A percentile compares a stretch with the other conserved stretches of the same genome.
phyloP scores from a whole-genome alignment of 2,329 filamentous ascomycete genomes.

The Diplodia corticola region DNA sequence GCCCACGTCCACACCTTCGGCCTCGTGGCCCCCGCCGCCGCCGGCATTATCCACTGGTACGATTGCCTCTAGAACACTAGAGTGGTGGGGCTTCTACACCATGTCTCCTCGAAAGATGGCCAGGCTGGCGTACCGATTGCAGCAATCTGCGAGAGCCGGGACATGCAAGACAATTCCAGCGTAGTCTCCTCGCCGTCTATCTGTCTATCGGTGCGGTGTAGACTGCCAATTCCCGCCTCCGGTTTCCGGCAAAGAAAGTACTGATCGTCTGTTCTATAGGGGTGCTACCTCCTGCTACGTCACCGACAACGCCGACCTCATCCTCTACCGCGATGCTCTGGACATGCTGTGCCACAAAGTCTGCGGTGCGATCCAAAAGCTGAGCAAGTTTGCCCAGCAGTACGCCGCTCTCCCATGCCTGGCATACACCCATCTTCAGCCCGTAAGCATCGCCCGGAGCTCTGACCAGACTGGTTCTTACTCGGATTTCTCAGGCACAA shows the following conservation, averaged over 20 bases:
- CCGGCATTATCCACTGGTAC: slow-evolving; percentile 75
- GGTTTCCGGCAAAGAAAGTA: background rate
- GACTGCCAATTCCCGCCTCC: background rate
- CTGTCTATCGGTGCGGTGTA: background rate
- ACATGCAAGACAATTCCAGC: background rate
- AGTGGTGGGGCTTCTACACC: background rate
- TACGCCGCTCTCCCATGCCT: slow-evolving; percentile 73
- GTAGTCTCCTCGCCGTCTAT: background rate
- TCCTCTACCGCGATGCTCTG: slow-evolving; percentile 73
- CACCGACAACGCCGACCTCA: slow-evolving; percentile 76
- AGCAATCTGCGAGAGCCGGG: background rate
- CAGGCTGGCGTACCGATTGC: too few species aligned
- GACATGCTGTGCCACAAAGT: slow-evolving; percentile 76
- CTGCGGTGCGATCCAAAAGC: slow-evolving; percentile 74
- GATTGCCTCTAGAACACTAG: slow-evolving; percentile 40
- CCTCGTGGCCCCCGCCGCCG: slow-evolving; percentile 70
- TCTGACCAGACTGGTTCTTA: slow-evolving; percentile 36
- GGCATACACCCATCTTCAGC: slow-evolving; percentile 73
- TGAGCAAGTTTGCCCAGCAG: slow-evolving; percentile 69
- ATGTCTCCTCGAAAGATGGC: too few species aligned
- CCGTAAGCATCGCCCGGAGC: slow-evolving; percentile 35
- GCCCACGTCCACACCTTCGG: slow-evolving; percentile 73
- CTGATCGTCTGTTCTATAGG: background rate
- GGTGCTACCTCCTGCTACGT: slow-evolving; percentile 61
- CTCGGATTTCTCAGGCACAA: slow-evolving; percentile 40